Conservation (phyloP, 768 basidiomycete genomes). For the Grammothele lineata region DNA sequence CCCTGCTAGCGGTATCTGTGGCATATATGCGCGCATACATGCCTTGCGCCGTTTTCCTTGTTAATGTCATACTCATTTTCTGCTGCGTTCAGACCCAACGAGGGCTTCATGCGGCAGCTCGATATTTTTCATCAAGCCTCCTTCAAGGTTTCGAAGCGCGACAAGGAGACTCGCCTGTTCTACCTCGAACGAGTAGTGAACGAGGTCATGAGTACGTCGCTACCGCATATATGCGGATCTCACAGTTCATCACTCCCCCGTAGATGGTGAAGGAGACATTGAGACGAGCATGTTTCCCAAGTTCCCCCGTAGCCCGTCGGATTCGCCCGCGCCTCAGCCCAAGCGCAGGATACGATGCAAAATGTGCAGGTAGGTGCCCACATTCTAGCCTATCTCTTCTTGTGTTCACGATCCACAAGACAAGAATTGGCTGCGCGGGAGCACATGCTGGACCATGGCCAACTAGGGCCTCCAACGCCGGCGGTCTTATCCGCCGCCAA, state of each 20-base stretch:
- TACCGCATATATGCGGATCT: background rate
- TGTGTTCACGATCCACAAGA: too few species aligned
- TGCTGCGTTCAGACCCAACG: conserved; percentile 62
- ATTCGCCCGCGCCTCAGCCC: conserved; percentile 55
- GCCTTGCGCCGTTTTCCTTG: too few species aligned
- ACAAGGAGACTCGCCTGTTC: conserved; percentile 74
- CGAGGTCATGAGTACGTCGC: conserved; percentile 76
- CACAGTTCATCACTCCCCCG: conserved; percentile 2
- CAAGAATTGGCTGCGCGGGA: conserved; percentile 86
- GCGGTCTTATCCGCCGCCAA: conserved; percentile 39
- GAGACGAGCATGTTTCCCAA: conserved; percentile 74
- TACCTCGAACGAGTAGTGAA: conserved; percentile 75
- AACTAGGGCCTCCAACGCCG: conserved; percentile 67
- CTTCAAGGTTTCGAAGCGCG: conserved; percentile 59
- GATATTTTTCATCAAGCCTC: conserved; percentile 72
- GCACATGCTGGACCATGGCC: conserved; percentile 90
- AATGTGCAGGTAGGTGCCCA: conserved; percentile 73
- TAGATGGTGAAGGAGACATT: conserved; percentile 75
- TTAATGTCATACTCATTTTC: background rate
- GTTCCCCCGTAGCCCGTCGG: conserved; percentile 60
- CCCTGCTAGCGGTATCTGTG: background rate
- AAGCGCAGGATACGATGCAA: conserved; percentile 80
- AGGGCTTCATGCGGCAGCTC: conserved; percentile 77
- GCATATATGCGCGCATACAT: too few species aligned
- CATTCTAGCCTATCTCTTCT: too few species aligned